Percentiles rank a stretch among this genome's conserved stretches.
These are phyloP conservation scores for Erodium moschatum DNA, from an alignment of 441 rosid genomes.

Conservation along the genomic window DNA sequence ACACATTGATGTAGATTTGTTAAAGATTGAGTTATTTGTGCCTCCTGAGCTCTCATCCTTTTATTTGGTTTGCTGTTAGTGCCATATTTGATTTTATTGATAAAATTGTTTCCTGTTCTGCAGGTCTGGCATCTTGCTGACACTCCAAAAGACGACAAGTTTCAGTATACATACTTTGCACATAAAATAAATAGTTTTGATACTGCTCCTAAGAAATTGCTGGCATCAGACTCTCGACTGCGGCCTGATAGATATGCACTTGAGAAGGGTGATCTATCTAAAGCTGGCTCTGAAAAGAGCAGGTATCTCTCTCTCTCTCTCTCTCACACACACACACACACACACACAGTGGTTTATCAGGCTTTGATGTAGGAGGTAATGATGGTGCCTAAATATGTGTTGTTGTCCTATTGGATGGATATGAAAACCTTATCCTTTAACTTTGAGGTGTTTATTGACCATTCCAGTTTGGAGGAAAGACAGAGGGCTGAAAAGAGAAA, in stretches of 20 bases:
- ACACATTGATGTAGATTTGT: neutral
- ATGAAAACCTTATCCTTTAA: neutral
- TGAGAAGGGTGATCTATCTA: conserved; percentile 76
- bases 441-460: neutral
- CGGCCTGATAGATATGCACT: conserved; percentile 93
- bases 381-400: neutral
- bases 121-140: conserved; percentile 85
- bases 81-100: neutral
- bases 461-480: conserved; percentile 79
- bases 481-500: conserved; percentile 85
- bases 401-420: too few species aligned
- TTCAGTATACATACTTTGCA: conserved; percentile 76
- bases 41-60: neutral
- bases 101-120: neutral
- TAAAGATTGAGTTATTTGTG: neutral
- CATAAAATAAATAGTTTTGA: conserved; percentile 88
- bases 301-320: conserved; percentile 33
- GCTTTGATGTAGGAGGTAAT: neutral
- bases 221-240: conserved; percentile 84
- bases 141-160: conserved; percentile 70
- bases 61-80: neutral
- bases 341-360: neutral
- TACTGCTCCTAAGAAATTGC: conserved; percentile 77
- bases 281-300: conserved; percentile 78
- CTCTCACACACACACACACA: neutral